Evolutionary conservation across 2,329 filamentous ascomycete genomes (phyloP).

Genomic region (Alternaria burnsii): DNA sequence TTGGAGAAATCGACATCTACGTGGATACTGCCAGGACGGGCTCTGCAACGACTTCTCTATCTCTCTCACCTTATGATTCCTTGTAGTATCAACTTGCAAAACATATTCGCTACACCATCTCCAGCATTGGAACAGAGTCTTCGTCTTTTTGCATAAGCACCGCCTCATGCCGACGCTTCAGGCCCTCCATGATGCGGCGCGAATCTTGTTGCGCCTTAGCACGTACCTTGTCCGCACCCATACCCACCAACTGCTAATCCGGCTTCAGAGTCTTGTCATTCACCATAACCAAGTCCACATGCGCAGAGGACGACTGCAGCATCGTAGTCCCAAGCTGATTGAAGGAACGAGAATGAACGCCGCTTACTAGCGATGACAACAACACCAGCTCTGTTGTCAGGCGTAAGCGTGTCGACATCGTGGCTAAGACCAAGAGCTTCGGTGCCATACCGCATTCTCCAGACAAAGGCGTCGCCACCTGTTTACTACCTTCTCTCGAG

Average conservation of each 20-base stretch:
- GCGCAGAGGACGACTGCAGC: background rate
- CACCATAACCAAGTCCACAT: background rate
- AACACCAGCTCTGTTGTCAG: background rate
- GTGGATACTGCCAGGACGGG: no score
- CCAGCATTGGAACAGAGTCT: background rate
- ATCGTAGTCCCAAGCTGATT: background rate
- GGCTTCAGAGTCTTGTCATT: background rate
- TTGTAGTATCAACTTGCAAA: no score
- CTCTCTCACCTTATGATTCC: no score
- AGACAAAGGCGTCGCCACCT: background rate
- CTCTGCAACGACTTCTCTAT: no score
- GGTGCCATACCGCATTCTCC: background rate
- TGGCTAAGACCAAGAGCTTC: background rate
- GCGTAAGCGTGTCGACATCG: background rate
- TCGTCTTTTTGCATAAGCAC: background rate
- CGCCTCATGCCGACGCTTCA: background rate
- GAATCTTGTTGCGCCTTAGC: background rate
- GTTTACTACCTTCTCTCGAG: fast-evolving
- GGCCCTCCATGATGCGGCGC: background rate
- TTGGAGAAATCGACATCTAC: no score
- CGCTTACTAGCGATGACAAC: background rate
- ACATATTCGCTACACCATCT: background rate
- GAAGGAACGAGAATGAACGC: background rate
- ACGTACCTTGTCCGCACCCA: background rate
- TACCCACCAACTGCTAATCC: background rate